phyloP scores from a whole-genome alignment of 2,329 filamentous ascomycete genomes.

The Fusarium illudens region DNA sequence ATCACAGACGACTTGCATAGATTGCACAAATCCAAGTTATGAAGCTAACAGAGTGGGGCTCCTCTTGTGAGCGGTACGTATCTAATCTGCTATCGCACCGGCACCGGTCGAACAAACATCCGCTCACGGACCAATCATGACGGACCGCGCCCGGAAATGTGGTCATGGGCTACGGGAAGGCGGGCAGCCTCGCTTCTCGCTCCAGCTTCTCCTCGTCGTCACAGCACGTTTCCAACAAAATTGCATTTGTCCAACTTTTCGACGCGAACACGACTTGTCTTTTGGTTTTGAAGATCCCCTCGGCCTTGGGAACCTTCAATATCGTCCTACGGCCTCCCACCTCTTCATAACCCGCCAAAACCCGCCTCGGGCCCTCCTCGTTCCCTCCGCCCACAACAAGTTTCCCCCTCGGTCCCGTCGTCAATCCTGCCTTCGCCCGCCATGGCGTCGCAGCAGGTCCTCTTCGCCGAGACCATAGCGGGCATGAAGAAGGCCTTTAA shows the following conservation, averaged over 20 bases:
- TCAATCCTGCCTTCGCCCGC: conserved; percentile 24
- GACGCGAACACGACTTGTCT: conserved; percentile 15
- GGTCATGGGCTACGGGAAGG: conserved; percentile 44
- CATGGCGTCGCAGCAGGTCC: conserved; percentile 64
- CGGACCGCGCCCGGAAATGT: conserved; percentile 38
- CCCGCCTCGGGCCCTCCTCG: conserved; percentile 20
- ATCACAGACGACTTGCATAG: background rate
- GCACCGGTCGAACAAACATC: conserved; percentile 38
- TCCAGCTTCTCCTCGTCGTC: conserved; percentile 40
- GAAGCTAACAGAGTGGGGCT: background rate
- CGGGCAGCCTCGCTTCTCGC: conserved; percentile 45
- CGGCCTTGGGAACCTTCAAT: background rate
- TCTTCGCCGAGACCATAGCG: conserved; percentile 72
- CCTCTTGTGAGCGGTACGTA: background rate
- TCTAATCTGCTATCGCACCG: conserved; percentile 17
- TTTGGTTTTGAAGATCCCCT: background rate
- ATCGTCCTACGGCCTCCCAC: background rate
- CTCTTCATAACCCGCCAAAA: conserved; percentile 3
- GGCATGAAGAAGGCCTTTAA: conserved; percentile 75
- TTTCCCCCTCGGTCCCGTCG: conserved; percentile 13
- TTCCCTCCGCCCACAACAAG: conserved; percentile 29
- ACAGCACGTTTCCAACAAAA: conserved; percentile 39
- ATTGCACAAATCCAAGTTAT: background rate
- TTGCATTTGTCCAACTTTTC: conserved; percentile 22
- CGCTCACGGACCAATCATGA: conserved; percentile 29